A percentile compares a stretch with the other conserved stretches of the same genome.
Evolutionary conservation across 441 rosid genomes (phyloP).

Genomic region (Mallotus repandus): DNA sequence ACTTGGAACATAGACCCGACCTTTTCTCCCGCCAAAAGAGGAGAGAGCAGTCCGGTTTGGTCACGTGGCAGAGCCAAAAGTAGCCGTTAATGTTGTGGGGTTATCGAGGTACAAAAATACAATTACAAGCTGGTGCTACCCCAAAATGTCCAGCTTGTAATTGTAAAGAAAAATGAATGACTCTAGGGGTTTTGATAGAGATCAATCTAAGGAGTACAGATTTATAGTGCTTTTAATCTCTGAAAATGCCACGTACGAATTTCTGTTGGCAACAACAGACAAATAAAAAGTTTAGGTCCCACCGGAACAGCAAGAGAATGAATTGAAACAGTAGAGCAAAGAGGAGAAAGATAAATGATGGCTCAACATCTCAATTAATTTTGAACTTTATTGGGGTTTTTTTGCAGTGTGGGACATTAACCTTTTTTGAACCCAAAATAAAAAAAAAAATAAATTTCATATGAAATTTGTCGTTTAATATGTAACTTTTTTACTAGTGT

Average conservation of each 20-base stretch:
- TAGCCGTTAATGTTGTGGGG: slow-evolving; percentile 49
- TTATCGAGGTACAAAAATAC: slow-evolving; percentile 12
- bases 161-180: too few relatives aligned
- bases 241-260: slow-evolving; percentile 32
- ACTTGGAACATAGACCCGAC: too few relatives aligned
- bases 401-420: slow-evolving; percentile 14
- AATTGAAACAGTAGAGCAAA: not conserved
- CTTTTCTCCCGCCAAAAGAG: slow-evolving; percentile 38
- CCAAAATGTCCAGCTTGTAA: not conserved
- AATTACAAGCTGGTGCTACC: slow-evolving; percentile 26
- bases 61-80: slow-evolving; percentile 5
- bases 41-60: not conserved
- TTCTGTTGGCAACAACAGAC: slow-evolving; percentile 7
- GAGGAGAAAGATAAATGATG: slow-evolving; percentile 9
- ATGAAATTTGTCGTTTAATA: slow-evolving; percentile 3
- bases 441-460: not conserved
- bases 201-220: not conserved
- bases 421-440: too few relatives aligned
- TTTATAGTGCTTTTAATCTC: not conserved
- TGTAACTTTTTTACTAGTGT: not conserved
- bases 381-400: not conserved
- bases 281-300: slow-evolving; percentile 28
- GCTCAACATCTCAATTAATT: slow-evolving; percentile 18
- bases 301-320: not conserved
- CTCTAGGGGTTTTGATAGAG: not conserved